Percentiles rank a stretch among this genome's conserved stretches.
These are phyloP conservation scores for Abelmoschus esculentus DNA, from an alignment of 345 rosid genomes.

Conservation along the genomic window DNA sequence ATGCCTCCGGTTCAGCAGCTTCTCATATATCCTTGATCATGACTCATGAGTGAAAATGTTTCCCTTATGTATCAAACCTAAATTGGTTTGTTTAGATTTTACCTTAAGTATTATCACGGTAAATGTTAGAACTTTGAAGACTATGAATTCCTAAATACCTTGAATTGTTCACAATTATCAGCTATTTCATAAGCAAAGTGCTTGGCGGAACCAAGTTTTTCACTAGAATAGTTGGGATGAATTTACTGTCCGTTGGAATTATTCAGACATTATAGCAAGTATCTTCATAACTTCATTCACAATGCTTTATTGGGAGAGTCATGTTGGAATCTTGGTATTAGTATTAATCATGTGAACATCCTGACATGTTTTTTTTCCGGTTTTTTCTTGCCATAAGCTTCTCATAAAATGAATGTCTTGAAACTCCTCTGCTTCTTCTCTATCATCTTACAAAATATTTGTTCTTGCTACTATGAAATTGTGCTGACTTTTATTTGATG, in stretches of 20 bases:
- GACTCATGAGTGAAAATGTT: not conserved
- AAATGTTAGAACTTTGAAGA: not conserved
- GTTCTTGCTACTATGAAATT: not conserved
- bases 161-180: not conserved
- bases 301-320: not conserved
- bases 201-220: not conserved
- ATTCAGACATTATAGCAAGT: not conserved
- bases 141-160: not conserved
- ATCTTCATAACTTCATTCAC: not conserved
- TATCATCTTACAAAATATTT: not conserved
- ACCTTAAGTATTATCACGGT: not conserved
- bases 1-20: not conserved
- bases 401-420: conserved; percentile 3
- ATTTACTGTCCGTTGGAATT: not conserved
- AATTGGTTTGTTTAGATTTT: not conserved
- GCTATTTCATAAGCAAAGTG: not conserved
- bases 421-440: not conserved
- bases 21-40: not conserved
- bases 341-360: not conserved
- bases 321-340: not conserved
- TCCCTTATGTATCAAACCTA: not conserved
- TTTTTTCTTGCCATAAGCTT: not conserved
- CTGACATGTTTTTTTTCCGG: not conserved
- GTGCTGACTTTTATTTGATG: not conserved
- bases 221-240: not conserved